phyloP scores from a whole-genome alignment of 148 eudicot species.

The Rhododendron ovatum region DNA sequence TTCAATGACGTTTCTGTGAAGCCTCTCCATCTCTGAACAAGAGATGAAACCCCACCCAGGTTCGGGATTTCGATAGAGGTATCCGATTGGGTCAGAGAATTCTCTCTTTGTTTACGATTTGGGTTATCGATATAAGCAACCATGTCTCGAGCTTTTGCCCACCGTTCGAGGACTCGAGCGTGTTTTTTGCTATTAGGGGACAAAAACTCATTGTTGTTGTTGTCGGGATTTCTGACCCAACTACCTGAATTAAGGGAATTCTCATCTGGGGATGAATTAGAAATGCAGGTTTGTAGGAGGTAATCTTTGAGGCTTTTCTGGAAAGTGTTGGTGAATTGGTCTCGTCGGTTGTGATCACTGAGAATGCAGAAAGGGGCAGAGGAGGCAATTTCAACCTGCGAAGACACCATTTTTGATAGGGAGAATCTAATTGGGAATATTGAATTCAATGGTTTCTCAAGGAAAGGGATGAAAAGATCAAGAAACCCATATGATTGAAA shows the following conservation, averaged over 20 bases:
- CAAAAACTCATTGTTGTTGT: background rate
- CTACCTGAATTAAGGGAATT: conserved; percentile 15
- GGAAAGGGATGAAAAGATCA: background rate
- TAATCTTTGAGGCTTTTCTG: conserved; percentile 35
- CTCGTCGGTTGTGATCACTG: conserved; percentile 40
- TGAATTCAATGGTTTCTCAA: background rate
- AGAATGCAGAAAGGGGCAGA: conserved; percentile 51
- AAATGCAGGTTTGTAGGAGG: conserved; percentile 35
- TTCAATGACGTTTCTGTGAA: conserved; percentile 19
- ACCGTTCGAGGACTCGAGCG: conserved; percentile 4
- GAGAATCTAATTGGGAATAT: background rate
- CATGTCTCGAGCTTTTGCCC: conserved; percentile 20
- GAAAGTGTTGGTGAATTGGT: conserved; percentile 21
- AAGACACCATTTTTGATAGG: conserved; percentile 34
- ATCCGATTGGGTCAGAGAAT: conserved; percentile 14
- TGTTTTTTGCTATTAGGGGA: background rate
- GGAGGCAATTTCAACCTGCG: conserved; percentile 43
- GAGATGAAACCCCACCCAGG: conserved; percentile 61
- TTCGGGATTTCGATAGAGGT: conserved; percentile 15
- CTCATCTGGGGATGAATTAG: conserved; percentile 15
- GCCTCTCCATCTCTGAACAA: conserved; percentile 59
- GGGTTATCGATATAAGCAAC: background rate
- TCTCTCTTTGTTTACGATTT: background rate
- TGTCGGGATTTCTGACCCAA: conserved; percentile 16
- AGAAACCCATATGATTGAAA: background rate